Conservation (phyloP, 495 filamentous ascomycete species). For the Aspergillus coremiiformis region DNA sequence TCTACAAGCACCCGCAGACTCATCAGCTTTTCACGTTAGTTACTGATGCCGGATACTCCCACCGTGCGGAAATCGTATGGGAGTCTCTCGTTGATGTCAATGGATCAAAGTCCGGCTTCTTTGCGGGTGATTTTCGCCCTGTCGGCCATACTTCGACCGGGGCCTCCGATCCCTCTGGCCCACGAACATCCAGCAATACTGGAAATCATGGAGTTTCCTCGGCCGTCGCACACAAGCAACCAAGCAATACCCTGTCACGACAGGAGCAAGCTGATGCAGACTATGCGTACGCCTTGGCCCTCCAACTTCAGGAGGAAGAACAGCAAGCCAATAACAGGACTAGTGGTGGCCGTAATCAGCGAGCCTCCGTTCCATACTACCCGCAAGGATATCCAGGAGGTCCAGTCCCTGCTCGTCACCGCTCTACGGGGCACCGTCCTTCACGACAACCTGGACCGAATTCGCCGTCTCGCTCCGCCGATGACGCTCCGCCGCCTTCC, state of each 20-base stretch:
- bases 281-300: conserved; percentile 40
- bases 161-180: conserved; percentile 18
- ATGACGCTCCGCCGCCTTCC: conserved; percentile 60
- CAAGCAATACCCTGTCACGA: conserved; percentile 17
- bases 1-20: conserved; percentile 74
- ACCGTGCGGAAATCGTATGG: conserved; percentile 91
- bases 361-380: conserved; percentile 7
- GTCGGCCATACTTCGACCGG: conserved; percentile 52
- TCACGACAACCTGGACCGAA: conserved; percentile 8
- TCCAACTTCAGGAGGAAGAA: conserved; percentile 43
- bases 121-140: conserved; percentile 81
- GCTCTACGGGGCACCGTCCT: conserved; percentile 6
- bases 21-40: conserved; percentile 69
- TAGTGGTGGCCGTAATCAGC: conserved; percentile 3
- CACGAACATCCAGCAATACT: conserved; percentile 24
- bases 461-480: conserved; percentile 33
- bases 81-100: conserved; percentile 84
- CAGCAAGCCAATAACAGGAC: conserved; percentile 17
- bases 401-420: conserved; percentile 4
- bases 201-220: not conserved
- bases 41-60: conserved; percentile 84
- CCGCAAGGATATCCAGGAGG: not conserved
- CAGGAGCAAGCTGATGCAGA: conserved; percentile 46
- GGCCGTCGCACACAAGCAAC: conserved; percentile 3
- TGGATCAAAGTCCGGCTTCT: conserved; percentile 76